A percentile compares a stretch with the other conserved stretches of the same genome.
These are phyloP conservation scores for Fusarium azukiicola DNA, from an alignment of 2,329 filamentous ascomycete genomes.

Conservation along the genomic window DNA sequence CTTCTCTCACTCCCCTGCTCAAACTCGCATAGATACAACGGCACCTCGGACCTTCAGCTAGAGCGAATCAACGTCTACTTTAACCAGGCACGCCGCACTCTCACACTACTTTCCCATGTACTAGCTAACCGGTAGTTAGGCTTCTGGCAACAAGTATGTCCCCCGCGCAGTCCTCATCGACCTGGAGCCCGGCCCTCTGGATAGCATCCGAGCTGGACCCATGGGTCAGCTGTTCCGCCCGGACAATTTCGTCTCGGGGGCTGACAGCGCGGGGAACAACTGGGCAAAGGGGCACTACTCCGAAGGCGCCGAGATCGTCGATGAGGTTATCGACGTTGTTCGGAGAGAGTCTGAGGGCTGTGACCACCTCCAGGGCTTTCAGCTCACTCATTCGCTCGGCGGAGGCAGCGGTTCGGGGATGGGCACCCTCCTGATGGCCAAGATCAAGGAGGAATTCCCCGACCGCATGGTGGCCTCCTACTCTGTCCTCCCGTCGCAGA, in stretches of 20 bases:
- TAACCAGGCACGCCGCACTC: constrained; percentile 79
- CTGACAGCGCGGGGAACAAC: constrained; percentile 99
- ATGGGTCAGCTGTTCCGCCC: constrained; percentile 99
- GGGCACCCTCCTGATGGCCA: constrained; percentile 99
- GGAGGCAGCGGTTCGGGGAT: constrained; percentile 99
- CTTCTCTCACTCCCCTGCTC: constrained; percentile 24
- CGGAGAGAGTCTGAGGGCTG: constrained; percentile 99
- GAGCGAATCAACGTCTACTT: constrained; percentile 99
- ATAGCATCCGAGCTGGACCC: constrained; percentile 97
- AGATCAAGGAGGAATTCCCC: constrained; percentile 99
- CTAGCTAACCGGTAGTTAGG: constrained; percentile 72
- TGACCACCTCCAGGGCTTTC: constrained; percentile 99
- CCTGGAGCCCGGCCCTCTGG: constrained; percentile 99
- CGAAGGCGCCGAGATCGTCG: constrained; percentile 98
- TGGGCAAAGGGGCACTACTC: constrained; percentile 99
- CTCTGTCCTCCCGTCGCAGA: constrained; percentile 98
- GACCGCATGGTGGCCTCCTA: constrained; percentile 99
- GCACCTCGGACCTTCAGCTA: constrained; percentile 98
- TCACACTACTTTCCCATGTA: background rate
- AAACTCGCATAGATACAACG: constrained; percentile 80
- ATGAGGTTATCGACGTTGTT: constrained; percentile 98
- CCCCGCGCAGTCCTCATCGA: constrained; percentile 99
- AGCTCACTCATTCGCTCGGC: constrained; percentile 99
- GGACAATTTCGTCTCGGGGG: constrained; percentile 99
- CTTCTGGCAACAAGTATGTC: constrained; percentile 98